Evolutionary conservation across 2,329 filamentous ascomycete species (phyloP).

Genomic region (Blastomyces parvus): DNA sequence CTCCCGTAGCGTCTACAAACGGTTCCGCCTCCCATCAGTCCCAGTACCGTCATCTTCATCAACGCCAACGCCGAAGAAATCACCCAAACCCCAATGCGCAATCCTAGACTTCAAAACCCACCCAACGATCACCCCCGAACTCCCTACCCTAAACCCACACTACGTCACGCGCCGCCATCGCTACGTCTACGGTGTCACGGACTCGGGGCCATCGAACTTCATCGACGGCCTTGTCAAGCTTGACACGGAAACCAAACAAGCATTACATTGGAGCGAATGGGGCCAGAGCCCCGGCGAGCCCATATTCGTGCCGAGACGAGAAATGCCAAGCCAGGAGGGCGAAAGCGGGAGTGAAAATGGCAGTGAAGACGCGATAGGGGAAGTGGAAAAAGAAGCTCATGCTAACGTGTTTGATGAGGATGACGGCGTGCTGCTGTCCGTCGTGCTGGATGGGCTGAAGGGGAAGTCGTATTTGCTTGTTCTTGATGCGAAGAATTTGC

Average conservation of each 20-base stretch:
- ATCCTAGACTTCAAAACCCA: slow-evolving; percentile 22
- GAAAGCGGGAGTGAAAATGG: neutral
- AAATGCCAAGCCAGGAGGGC: slow-evolving; percentile 20
- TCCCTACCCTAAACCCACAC: slow-evolving; percentile 43
- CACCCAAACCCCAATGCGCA: slow-evolving; percentile 14
- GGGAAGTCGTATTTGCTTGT: slow-evolving; percentile 46
- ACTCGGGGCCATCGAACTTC: slow-evolving; percentile 41
- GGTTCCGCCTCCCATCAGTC: slow-evolving; percentile 33
- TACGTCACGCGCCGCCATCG: slow-evolving; percentile 39
- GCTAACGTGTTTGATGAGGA: slow-evolving; percentile 36
- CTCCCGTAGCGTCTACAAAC: slow-evolving; percentile 21
- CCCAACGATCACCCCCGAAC: slow-evolving; percentile 30
- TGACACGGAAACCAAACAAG: slow-evolving; percentile 37
- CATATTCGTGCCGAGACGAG: slow-evolving; percentile 39
- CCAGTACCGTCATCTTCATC: slow-evolving; percentile 15
- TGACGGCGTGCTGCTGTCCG: slow-evolving; percentile 44
- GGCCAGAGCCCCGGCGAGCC: slow-evolving; percentile 47
- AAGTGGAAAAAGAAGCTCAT: slow-evolving; percentile 13
- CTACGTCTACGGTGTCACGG: slow-evolving; percentile 41
- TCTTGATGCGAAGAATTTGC: slow-evolving; percentile 42
- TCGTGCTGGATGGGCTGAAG: slow-evolving; percentile 43
- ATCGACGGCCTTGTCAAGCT: slow-evolving; percentile 46
- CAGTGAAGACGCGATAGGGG: neutral
- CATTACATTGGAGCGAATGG: slow-evolving; percentile 37
- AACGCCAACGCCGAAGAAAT: neutral